These are phyloP conservation scores for Persicaria maculosa DNA, from an alignment of 148 eudicot genomes.

Conservation along the genomic window DNA sequence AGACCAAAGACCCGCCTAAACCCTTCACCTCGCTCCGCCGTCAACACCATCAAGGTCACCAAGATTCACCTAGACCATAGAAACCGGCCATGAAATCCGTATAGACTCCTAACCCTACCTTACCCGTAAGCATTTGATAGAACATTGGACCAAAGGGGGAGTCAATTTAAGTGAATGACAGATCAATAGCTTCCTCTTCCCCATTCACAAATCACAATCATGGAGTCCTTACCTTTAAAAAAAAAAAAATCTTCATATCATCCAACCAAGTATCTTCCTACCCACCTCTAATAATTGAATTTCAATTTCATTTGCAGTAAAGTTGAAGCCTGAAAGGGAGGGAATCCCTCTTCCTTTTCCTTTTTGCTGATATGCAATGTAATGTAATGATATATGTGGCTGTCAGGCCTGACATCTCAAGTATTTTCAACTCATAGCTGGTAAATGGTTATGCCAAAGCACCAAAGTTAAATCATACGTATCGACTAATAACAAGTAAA, in stretches of 20 bases:
- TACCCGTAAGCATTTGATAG: too few species aligned
- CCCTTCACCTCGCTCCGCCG: too few species aligned
- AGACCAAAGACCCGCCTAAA: too few species aligned
- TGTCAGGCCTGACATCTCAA: slow-evolving; percentile 1
- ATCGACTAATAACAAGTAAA: too few species aligned
- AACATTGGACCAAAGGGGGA: background rate
- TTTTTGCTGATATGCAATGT: background rate
- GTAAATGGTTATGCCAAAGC: background rate
- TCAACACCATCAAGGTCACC: too few species aligned
- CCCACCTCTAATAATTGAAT: slow-evolving; percentile 10
- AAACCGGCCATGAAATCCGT: too few species aligned
- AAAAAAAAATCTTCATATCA: background rate
- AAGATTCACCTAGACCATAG: too few species aligned
- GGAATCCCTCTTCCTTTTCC: background rate
- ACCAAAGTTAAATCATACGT: background rate
- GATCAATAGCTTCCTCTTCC: background rate
- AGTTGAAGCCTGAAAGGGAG: background rate
- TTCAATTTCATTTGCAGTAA: slow-evolving; percentile 1
- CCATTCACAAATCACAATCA: slow-evolving; percentile 5
- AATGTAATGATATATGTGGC: background rate
- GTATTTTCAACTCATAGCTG: background rate
- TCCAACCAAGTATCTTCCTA: background rate
- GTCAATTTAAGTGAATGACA: background rate
- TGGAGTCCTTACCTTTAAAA: background rate
- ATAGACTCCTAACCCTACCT: too few species aligned